Conservation (phyloP, 2,329 filamentous ascomycete species). For the Clarireedia homoeocarpa region DNA sequence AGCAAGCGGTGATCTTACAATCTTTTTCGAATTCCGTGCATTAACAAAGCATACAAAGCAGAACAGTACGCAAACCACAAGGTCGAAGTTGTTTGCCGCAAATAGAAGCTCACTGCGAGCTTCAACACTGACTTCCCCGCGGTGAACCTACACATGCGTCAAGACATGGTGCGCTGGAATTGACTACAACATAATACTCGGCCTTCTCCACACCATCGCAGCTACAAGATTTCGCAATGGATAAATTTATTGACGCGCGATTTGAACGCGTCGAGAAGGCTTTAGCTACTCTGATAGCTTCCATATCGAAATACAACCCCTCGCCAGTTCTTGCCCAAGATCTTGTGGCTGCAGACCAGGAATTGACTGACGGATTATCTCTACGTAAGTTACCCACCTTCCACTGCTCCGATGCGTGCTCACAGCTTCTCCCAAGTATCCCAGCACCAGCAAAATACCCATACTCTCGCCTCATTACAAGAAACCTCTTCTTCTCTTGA, state of each 20-base stretch:
- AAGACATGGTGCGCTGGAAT: not conserved
- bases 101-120: too few relatives aligned
- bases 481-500: constrained; percentile 58
- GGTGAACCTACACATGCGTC: not conserved
- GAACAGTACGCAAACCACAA: too few relatives aligned
- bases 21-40: too few relatives aligned
- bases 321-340: constrained; percentile 59
- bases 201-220: not conserved
- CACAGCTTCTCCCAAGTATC: constrained; percentile 44
- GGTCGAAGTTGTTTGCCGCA: too few relatives aligned
- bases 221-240: constrained; percentile 39
- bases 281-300: constrained; percentile 64
- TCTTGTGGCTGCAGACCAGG: constrained; percentile 61
- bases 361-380: constrained; percentile 57
- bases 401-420: not conserved
- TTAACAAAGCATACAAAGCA: too few relatives aligned
- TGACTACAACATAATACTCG: not conserved
- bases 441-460: constrained; percentile 66
- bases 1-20: too few relatives aligned
- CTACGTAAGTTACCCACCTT: constrained; percentile 41
- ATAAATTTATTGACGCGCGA: constrained; percentile 51
- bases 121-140: too few relatives aligned
- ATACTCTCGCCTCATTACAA: constrained; percentile 61
- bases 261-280: constrained; percentile 62
- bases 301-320: constrained; percentile 75